Conservation (phyloP, 2,329 filamentous ascomycete species). For the Cercospora zeae-maydis region DNA sequence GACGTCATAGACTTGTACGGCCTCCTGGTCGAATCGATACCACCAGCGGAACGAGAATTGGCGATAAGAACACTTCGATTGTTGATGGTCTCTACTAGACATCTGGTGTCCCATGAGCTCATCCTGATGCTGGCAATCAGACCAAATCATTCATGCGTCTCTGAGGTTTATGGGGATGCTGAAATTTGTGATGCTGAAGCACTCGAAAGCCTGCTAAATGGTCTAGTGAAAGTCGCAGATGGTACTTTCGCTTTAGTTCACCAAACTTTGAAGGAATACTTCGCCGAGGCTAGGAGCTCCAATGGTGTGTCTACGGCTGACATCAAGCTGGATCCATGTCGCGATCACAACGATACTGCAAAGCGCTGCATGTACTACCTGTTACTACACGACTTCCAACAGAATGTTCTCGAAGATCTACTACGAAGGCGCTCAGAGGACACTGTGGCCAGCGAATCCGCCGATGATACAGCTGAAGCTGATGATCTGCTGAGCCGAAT, state of each 20-base stretch:
- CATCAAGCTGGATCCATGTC: neutral
- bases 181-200: neutral
- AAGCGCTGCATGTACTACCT: neutral
- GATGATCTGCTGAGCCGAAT: neutral
- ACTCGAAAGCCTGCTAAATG: neutral
- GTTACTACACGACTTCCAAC: neutral
- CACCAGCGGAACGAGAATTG: constrained; percentile 1
- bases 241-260: neutral
- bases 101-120: neutral
- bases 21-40: neutral
- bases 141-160: neutral
- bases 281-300: neutral
- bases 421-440: neutral
- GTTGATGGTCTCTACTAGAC: neutral
- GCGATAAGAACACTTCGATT: neutral
- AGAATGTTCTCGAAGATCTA: neutral
- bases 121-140: neutral
- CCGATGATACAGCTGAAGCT: neutral
- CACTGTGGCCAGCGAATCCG: neutral
- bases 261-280: neutral
- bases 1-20: neutral
- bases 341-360: neutral
- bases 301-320: neutral
- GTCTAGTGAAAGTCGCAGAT: neutral
- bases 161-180: neutral